These are phyloP conservation scores for Myochromella boudieri DNA, from an alignment of 768 basidiomycete genomes.

Conservation along the genomic window DNA sequence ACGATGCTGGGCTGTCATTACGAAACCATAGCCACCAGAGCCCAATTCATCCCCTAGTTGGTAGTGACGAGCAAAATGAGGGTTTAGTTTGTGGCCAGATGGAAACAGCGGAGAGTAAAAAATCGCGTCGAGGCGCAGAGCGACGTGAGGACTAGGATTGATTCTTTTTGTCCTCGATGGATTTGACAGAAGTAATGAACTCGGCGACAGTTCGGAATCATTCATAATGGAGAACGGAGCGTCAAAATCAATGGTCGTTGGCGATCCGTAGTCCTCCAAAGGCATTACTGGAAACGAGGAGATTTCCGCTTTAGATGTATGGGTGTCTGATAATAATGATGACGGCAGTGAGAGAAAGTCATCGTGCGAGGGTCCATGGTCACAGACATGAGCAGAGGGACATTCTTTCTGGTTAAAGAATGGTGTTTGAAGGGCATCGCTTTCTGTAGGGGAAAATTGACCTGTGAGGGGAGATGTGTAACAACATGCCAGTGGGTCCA, in stretches of 20 bases:
- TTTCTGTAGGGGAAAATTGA: slow-evolving; percentile 35
- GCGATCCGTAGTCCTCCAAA: slow-evolving; percentile 12
- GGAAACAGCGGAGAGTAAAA: slow-evolving; percentile 51
- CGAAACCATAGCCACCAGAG: slow-evolving; percentile 93
- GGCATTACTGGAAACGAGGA: slow-evolving; percentile 10
- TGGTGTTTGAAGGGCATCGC: slow-evolving; percentile 41
- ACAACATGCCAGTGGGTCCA: slow-evolving; percentile 21
- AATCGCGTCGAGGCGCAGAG: slow-evolving; percentile 32
- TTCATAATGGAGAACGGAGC: slow-evolving; percentile 11
- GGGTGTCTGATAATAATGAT: slow-evolving; percentile 3
- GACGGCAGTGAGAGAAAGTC: slow-evolving; percentile 6
- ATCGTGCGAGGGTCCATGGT: neutral
- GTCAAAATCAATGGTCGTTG: slow-evolving; percentile 7
- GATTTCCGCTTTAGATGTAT: slow-evolving; percentile 6
- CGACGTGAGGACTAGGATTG: slow-evolving; percentile 10
- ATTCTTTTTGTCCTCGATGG: slow-evolving; percentile 3
- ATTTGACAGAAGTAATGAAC: slow-evolving; percentile 10
- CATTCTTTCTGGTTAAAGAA: slow-evolving; percentile 27
- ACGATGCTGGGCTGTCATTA: slow-evolving; percentile 79
- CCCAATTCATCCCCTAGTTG: slow-evolving; percentile 77
- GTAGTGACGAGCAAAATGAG: slow-evolving; percentile 60
- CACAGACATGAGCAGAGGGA: neutral
- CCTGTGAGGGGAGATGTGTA: slow-evolving; percentile 27
- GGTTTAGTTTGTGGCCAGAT: slow-evolving; percentile 55
- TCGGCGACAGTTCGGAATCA: slow-evolving; percentile 6